Base-by-base conservation (phyloP, 371 early-diverging fungal genomes). In the Apophysomyces variabilis region DNA sequence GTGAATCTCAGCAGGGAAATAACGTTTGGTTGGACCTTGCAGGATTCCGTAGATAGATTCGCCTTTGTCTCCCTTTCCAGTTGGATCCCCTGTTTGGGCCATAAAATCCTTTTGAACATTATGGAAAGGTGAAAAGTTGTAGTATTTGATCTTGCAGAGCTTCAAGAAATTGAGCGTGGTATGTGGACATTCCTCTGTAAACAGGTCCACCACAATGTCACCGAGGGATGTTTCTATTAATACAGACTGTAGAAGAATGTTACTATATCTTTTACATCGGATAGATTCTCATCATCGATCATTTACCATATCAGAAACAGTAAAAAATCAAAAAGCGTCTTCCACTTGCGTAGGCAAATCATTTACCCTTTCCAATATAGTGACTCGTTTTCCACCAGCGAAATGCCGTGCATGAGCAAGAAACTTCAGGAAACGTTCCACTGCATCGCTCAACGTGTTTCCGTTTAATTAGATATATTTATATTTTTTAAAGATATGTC, bases 141-240 rank as follows among this genome's bases (percentile, higher is more conserved):
- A 97, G 78, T 91, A 93, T 67, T 98, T 98, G 69, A 89, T 82
- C 72, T 96, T 95, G 82, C 98, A 97, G 8, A 96, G 88, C 69
- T 96, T 96, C 26, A 99, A 66, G 72, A 99, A 99, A 75, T 96
- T 96, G 67, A 88, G 81, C 56, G 89, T 82, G 0, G 95, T 89
- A 13, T 78, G 73, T 0, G 96, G 96, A 32, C 92, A 90, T 62
- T 88, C 85, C 58, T 92, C 84, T 1, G 87, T 86, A 67, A 91
- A 84, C 13, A 99, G 84, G 75, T 99, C 98, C 38, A 99, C 92
- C 56, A 97, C 97, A 45, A 99, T 82, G 72, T 96, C 96, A 35
- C 99, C 99, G 11, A 93, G 73, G 0, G 96, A 93, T 0, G 99
- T 99, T 77, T 97, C 96, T 21, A 97, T 46, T 16, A 94, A 82